A percentile compares a stretch with the other conserved stretches of the same genome.
These are phyloP conservation scores for Tolypocladium paradoxum DNA, from an alignment of 2,329 filamentous ascomycete species.

Conservation along the genomic window DNA sequence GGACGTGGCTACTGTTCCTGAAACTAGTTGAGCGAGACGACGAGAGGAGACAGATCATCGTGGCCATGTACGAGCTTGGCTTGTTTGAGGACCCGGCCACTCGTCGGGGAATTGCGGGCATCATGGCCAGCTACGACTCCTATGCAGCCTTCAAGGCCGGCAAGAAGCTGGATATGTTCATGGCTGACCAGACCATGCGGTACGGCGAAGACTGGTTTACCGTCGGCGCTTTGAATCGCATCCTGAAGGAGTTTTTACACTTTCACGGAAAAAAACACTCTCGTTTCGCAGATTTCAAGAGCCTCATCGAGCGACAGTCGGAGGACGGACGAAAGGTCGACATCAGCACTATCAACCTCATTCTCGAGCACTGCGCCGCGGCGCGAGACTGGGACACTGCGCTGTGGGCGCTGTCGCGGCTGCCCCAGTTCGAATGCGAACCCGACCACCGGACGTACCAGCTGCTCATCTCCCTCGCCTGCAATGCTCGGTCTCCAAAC, in stretches of 20 bases:
- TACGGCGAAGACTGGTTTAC: slow-evolving; percentile 38
- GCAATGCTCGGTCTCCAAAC: slow-evolving; percentile 17
- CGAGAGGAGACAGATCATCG: slow-evolving; percentile 33
- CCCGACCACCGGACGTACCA: slow-evolving; percentile 23
- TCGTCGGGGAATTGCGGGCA: slow-evolving; percentile 25
- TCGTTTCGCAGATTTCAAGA: slow-evolving; percentile 15
- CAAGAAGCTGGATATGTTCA: slow-evolving; percentile 23
- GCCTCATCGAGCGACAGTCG: slow-evolving; percentile 14
- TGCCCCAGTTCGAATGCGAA: slow-evolving; percentile 10
- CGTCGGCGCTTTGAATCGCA: slow-evolving; percentile 21
- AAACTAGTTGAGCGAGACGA: slow-evolving; percentile 48
- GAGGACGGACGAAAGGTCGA: slow-evolving; percentile 14
- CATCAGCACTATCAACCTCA: slow-evolving; percentile 23
- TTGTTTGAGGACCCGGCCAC: slow-evolving; percentile 27
- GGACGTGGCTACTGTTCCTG: slow-evolving; percentile 39
- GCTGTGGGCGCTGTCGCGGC: slow-evolving; percentile 18
- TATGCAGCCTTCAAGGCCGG: slow-evolving; percentile 28
- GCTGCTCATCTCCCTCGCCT: slow-evolving; percentile 26
- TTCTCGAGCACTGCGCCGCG: slow-evolving; percentile 21
- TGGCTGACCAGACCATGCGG: slow-evolving; percentile 26
- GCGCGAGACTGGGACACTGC: slow-evolving; percentile 19
- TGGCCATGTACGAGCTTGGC: slow-evolving; percentile 33
- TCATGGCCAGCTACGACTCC: slow-evolving; percentile 32
- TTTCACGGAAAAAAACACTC: slow-evolving; percentile 19
- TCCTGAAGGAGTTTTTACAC: slow-evolving; percentile 31